phyloP scores from a whole-genome alignment of 495 filamentous ascomycete species.

The Poronia punctata region DNA sequence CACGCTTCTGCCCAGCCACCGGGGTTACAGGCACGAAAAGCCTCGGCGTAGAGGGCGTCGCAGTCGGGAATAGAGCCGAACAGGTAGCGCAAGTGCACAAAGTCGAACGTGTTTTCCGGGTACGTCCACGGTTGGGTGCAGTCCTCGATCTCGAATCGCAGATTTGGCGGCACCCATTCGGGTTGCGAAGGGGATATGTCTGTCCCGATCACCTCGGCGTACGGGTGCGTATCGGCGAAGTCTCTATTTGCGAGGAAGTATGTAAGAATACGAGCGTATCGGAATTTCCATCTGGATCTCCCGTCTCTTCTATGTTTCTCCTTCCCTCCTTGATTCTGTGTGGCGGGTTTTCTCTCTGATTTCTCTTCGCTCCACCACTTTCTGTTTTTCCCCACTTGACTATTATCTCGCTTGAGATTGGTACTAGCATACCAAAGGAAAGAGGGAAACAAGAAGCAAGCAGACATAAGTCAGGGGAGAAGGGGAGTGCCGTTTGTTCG shows the following conservation, averaged over 20 bases:
- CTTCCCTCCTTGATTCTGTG: too few species aligned
- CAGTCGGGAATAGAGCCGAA: conserved; percentile 53
- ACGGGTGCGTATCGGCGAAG: conserved; percentile 46
- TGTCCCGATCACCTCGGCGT: conserved; percentile 47
- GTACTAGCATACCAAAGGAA: too few species aligned
- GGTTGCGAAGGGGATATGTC: conserved; percentile 48
- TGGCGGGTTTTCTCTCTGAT: too few species aligned
- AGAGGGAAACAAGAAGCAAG: too few species aligned
- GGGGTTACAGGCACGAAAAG: conserved; percentile 14
- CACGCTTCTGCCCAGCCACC: conserved; percentile 23
- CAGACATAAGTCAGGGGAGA: too few species aligned
- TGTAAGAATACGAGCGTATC: neutral
- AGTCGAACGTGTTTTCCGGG: conserved; percentile 50
- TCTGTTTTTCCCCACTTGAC: too few species aligned
- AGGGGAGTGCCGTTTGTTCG: too few species aligned
- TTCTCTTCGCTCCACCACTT: too few species aligned
- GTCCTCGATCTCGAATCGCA: conserved; percentile 52
- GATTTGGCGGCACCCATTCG: conserved; percentile 44
- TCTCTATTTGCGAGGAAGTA: conserved; percentile 30
- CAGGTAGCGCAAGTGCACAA: conserved; percentile 54
- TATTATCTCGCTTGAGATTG: too few species aligned
- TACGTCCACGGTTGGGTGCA: conserved; percentile 49
- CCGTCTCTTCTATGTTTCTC: too few species aligned
- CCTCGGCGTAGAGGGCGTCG: conserved; percentile 29
- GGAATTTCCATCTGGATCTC: too few species aligned